Conservation (phyloP, 805 yeast species). For the Pichia insulana region DNA sequence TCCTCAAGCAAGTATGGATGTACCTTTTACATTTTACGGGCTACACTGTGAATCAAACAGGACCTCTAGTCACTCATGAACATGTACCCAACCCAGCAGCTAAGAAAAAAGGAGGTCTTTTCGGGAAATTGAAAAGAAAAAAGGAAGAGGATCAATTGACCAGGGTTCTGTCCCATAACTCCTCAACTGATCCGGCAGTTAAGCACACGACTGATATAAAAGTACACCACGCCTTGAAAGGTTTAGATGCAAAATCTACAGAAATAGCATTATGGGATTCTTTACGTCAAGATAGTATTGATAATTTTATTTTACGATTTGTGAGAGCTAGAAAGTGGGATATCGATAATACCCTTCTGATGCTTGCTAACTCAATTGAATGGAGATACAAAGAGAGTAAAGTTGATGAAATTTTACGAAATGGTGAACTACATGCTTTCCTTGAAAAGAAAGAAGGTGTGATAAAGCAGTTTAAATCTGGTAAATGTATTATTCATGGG, state of each 20-base stretch:
- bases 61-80: constrained; percentile 8
- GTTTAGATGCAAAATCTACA: constrained; percentile 42
- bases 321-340: constrained; percentile 85
- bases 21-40: constrained; percentile 55
- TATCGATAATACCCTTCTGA: constrained; percentile 53
- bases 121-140: constrained; percentile 23
- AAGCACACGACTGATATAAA: constrained; percentile 26
- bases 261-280: constrained; percentile 48
- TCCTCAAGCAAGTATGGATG: constrained; percentile 66
- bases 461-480: constrained; percentile 47
- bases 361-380: constrained; percentile 63
- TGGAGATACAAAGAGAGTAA: constrained; percentile 65
- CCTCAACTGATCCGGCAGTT: constrained; percentile 22
- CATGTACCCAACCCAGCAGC: constrained; percentile 11
- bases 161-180: constrained; percentile 17
- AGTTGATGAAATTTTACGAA: constrained; percentile 52
- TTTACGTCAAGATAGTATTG: constrained; percentile 73
- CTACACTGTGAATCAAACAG: constrained; percentile 26
- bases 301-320: constrained; percentile 66
- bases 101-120: constrained; percentile 28
- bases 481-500: constrained; percentile 72
- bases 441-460: constrained; percentile 37
- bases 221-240: constrained; percentile 42
- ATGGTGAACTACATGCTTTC: constrained; percentile 63
- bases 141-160: constrained; percentile 12